A percentile compares a stretch with the other conserved stretches of the same genome.
phyloP scores from a whole-genome alignment of 2,329 filamentous ascomycete genomes.

The Madurella fahalii region DNA sequence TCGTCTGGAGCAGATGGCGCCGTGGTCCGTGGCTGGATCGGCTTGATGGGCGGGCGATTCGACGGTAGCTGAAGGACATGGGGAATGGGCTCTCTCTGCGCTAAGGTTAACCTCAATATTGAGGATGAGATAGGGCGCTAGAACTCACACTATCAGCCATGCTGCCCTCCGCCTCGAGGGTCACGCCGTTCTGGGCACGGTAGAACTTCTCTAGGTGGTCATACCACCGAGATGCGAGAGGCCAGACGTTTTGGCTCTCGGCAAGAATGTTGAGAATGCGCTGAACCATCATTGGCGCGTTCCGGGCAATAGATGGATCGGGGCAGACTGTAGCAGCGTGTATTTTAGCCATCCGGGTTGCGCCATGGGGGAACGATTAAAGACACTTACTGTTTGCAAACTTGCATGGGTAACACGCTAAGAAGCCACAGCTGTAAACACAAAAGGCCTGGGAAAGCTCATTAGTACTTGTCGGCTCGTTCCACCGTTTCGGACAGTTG shows the following conservation, averaged over 20 bases:
- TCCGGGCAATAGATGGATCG: slow-evolving; percentile 36
- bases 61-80: slow-evolving; percentile 28
- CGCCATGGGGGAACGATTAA: not conserved
- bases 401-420: slow-evolving; percentile 49
- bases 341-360: not conserved
- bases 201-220: slow-evolving; percentile 46
- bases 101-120: not conserved
- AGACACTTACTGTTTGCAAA: slow-evolving; percentile 44
- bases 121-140: not conserved
- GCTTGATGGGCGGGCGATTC: slow-evolving; percentile 14
- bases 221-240: slow-evolving; percentile 50
- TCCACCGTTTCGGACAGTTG: no score
- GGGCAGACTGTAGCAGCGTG: slow-evolving; percentile 38
- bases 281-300: slow-evolving; percentile 45
- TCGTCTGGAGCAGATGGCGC: slow-evolving; percentile 3
- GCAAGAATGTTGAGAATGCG: slow-evolving; percentile 43
- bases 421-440: slow-evolving; percentile 52
- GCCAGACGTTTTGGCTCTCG: slow-evolving; percentile 49
- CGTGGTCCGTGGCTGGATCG: slow-evolving; percentile 14
- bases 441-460: slow-evolving; percentile 40
- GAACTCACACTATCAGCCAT: slow-evolving; percentile 47
- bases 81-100: slow-evolving; percentile 28
- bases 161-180: slow-evolving; percentile 40
- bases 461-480: slow-evolving; percentile 1
- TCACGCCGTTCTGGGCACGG: slow-evolving; percentile 39